Evolutionary conservation across 148 eudicot genomes (phyloP).

Genomic region (Polygonum maritimum): DNA sequence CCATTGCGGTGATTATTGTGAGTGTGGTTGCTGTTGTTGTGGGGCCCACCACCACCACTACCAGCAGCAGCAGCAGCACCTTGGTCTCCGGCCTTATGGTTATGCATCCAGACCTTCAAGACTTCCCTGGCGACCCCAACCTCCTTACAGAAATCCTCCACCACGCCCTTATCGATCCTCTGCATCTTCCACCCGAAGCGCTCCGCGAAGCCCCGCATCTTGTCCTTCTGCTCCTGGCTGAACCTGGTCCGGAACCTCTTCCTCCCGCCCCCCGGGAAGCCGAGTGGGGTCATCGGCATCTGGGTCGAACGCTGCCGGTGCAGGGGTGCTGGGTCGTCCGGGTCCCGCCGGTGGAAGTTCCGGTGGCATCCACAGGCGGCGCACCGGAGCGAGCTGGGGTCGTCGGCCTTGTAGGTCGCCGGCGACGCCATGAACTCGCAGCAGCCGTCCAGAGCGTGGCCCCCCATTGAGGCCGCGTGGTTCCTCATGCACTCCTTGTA

Average conservation of each 20-base stretch:
- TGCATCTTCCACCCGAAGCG: conserved; percentile 3
- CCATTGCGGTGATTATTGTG: background rate
- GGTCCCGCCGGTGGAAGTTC: conserved; percentile 40
- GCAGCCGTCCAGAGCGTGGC: conserved; percentile 51
- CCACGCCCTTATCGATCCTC: background rate
- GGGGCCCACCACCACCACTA: too few species aligned
- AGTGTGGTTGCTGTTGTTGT: too few species aligned
- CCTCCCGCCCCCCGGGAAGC: background rate
- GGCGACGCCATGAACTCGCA: conserved; percentile 30
- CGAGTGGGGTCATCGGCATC: background rate
- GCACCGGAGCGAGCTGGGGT: conserved; percentile 21
- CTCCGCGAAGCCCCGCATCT: background rate
- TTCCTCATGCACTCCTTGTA: conserved; percentile 43
- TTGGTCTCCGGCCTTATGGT: background rate
- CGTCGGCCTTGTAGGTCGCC: background rate
- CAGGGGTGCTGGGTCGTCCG: conserved; percentile 11
- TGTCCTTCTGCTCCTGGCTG: conserved; percentile 1
- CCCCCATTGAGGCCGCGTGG: conserved; percentile 50
- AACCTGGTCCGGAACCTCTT: background rate
- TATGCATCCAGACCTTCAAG: background rate
- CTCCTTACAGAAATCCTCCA: background rate
- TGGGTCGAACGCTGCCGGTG: conserved; percentile 7
- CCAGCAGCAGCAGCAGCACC: too few species aligned
- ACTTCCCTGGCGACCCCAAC: background rate
- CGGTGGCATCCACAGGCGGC: conserved; percentile 50